Percentiles rank a stretch among this genome's conserved stretches.
Conservation (phyloP, 129 eudicot genomes). For the Artemisia tridentata region DNA sequence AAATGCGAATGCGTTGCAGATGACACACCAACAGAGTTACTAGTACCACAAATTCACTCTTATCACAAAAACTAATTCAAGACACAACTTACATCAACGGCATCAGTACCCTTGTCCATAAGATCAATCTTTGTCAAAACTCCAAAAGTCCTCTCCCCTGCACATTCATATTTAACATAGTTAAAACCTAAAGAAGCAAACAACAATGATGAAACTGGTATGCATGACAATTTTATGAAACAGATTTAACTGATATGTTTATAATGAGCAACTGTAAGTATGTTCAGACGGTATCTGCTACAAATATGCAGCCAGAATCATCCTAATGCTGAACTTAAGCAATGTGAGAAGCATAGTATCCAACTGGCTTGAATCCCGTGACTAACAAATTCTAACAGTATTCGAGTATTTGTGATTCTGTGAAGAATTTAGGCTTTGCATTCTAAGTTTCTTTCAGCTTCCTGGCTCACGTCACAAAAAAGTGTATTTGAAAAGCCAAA, state of each 20-base stretch:
- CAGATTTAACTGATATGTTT: slow-evolving; percentile 2
- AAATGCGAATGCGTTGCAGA: not conserved
- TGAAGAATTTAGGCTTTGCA: too few species aligned
- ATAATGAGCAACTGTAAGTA: not conserved
- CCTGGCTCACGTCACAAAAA: too few species aligned
- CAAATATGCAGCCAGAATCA: not conserved
- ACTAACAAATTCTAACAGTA: too few species aligned
- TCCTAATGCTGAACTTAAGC: slow-evolving; percentile 4
- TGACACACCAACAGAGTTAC: not conserved
- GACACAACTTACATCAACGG: slow-evolving; percentile 41
- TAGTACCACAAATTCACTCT: slow-evolving; percentile 1
- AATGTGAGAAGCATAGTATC: slow-evolving; percentile 4
- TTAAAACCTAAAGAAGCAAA: not conserved
- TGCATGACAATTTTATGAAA: not conserved
- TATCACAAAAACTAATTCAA: not conserved
- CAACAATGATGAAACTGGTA: not conserved
- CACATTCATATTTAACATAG: slow-evolving; percentile 21
- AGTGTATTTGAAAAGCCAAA: too few species aligned
- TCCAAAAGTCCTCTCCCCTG: slow-evolving; percentile 80
- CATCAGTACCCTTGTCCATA: slow-evolving; percentile 50
- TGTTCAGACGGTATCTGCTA: not conserved
- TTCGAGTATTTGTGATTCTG: too few species aligned
- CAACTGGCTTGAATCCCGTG: not conserved
- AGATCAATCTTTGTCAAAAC: slow-evolving; percentile 44
- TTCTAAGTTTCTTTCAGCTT: too few species aligned